A percentile compares a stretch with the other conserved stretches of the same genome.
Evolutionary conservation across 495 filamentous ascomycete genomes (phyloP).

Genomic region (Podospora didyma): DNA sequence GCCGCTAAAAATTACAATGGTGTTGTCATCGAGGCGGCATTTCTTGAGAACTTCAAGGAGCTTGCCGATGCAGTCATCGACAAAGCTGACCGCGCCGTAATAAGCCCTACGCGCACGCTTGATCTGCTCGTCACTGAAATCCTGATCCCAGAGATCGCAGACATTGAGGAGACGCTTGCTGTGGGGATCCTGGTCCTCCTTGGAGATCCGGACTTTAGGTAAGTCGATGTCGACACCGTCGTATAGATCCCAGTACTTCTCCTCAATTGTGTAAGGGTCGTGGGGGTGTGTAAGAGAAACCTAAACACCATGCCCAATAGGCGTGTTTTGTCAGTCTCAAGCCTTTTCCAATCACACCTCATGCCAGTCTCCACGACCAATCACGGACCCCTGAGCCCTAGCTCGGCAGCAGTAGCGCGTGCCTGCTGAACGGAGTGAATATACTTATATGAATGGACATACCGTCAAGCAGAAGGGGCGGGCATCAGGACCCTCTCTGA

Average conservation of each 20-base stretch:
- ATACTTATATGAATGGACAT: slow-evolving; percentile 8
- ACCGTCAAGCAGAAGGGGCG: slow-evolving; percentile 81
- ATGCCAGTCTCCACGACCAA: background rate
- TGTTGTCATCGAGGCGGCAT: slow-evolving; percentile 72
- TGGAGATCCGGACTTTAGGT: slow-evolving; percentile 67
- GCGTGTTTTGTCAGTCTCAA: slow-evolving; percentile 5
- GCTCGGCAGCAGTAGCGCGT: background rate
- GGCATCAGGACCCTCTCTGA: slow-evolving; percentile 59
- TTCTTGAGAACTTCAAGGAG: slow-evolving; percentile 67
- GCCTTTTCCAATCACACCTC: background rate
- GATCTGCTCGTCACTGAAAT: slow-evolving; percentile 75
- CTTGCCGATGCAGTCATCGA: slow-evolving; percentile 81
- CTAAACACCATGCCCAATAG: slow-evolving; percentile 16
- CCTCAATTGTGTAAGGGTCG: slow-evolving; percentile 85
- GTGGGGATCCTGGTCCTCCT: slow-evolving; percentile 77
- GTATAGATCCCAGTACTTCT: slow-evolving; percentile 86
- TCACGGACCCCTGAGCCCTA: background rate
- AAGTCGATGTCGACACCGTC: slow-evolving; percentile 80
- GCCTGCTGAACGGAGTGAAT: background rate
- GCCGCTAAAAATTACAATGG: slow-evolving; percentile 80
- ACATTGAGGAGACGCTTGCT: slow-evolving; percentile 75
- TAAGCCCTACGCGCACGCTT: slow-evolving; percentile 77
- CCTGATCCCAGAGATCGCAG: slow-evolving; percentile 71
- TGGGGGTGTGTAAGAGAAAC: slow-evolving; percentile 89
- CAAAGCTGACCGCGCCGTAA: slow-evolving; percentile 84